phyloP scores from a whole-genome alignment of 305 asterid genomes.

The Ajuga reptans region DNA sequence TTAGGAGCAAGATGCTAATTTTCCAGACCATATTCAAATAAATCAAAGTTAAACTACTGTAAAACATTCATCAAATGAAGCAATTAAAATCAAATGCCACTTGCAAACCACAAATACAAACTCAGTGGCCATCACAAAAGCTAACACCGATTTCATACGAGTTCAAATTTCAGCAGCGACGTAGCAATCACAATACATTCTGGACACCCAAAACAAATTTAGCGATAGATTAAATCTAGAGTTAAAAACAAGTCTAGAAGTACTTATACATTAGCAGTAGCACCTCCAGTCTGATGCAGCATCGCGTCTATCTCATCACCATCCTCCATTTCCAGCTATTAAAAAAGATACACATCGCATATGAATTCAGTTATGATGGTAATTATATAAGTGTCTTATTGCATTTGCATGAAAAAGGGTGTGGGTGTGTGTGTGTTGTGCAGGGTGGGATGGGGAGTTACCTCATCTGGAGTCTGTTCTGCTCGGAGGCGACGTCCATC shows the following conservation, averaged over 20 bases:
- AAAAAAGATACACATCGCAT: not conserved
- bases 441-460: not conserved
- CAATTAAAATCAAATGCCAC: too few relatives aligned
- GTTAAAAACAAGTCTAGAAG: not conserved
- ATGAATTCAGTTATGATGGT: too few relatives aligned
- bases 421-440: too few relatives aligned
- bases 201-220: not conserved
- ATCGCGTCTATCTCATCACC: slow-evolving; percentile 40
- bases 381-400: not conserved
- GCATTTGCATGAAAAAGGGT: not conserved
- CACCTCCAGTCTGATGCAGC: slow-evolving; percentile 38
- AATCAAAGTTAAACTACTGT: too few relatives aligned
- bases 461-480: slow-evolving; percentile 38
- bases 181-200: not conserved
- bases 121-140: not conserved
- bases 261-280: not conserved
- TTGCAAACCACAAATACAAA: not conserved
- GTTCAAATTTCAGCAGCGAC: not conserved
- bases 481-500: slow-evolving; percentile 32
- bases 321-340: slow-evolving; percentile 37
- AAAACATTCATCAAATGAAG: too few relatives aligned
- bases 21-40: too few relatives aligned
- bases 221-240: not conserved
- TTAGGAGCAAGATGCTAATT: too few relatives aligned
- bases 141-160: not conserved